Percentiles rank a stretch among this genome's conserved stretches.
Conservation (phyloP, 345 rosid species). For the Euphorbia tirucalli region DNA sequence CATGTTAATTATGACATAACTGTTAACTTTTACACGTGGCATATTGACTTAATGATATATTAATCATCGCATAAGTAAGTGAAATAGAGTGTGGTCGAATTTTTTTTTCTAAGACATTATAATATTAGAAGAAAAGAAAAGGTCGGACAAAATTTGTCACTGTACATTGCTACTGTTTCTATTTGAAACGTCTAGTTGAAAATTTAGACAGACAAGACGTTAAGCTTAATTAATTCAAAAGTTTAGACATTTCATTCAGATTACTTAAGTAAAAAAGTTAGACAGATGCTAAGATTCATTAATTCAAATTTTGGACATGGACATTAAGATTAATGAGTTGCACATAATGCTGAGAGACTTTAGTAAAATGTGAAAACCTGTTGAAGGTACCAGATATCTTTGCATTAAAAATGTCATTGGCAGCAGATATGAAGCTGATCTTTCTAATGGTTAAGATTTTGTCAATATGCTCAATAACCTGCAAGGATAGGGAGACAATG, state of each 20-base stretch:
- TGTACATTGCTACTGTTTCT: background rate
- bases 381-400: constrained; percentile 96
- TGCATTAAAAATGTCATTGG: constrained; percentile 75
- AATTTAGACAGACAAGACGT: no score
- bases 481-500: constrained; percentile 1
- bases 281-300: background rate
- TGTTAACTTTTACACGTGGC: no score
- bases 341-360: constrained; percentile 9
- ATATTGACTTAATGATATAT: no score
- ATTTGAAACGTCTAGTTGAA: background rate
- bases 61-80: no score
- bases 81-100: no score
- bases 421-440: constrained; percentile 77
- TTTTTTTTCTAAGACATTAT: no score
- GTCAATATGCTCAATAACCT: constrained; percentile 63
- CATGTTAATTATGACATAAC: no score
- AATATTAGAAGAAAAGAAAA: background rate
- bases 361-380: constrained; percentile 49
- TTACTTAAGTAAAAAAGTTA: no score
- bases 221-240: no score
- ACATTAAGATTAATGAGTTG: background rate
- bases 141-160: background rate
- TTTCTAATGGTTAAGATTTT: constrained; percentile 66
- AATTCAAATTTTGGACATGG: background rate
- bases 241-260: no score